Base-by-base conservation (phyloP, 78 protist species). In the Chrysochromulina parva region DNA sequence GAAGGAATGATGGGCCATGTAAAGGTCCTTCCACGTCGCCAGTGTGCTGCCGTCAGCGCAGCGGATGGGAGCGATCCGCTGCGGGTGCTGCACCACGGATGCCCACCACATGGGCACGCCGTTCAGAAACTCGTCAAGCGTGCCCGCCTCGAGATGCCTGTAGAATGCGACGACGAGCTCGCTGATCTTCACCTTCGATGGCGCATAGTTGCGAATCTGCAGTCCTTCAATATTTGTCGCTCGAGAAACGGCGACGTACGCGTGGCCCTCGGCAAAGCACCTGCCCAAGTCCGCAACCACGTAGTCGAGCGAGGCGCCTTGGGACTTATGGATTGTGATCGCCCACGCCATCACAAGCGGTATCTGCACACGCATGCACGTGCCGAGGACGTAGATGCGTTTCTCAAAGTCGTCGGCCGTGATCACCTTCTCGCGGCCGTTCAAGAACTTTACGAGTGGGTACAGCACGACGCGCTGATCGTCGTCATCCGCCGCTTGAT, bases 261-360 rank as follows among this genome's bases (percentile, higher is more conserved):
- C 97, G 90, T 96, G 98, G 26, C 98, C 98, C 19, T 74, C 53
- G 14, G 94, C 97, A 89, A 98, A 98, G 20, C 87, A 52, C 22
- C 90, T 54, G 24, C 26, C 50, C 13, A 98, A 84, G 81, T 88
- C 55, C 58, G 96, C 94, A 28, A 58, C 87, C 24, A 96, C 94
- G 28, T 92, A 81, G 60, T 90, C 96, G 26, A 98, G 71, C 19
- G 98, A 95, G 96, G 96, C 85, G 28, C 99, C 99, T 76, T 98
- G 99, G 24, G 95, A 80, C 86, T 96, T 95, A 93, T 97, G 99
- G 57, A 97, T 85, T 3, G 99, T 96, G 48, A 96, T 73, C 24
- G 98, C 98, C 98, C 98, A 97, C 2, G 99, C 98, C 47, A 97
- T 80, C 24, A 59, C 91, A 38, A 97, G 89, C n/a, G 99, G 99